A percentile compares a stretch with the other conserved stretches of the same genome.
phyloP scores from a whole-genome alignment of 176 grass and related monocot genomes.

The Hyparrhenia diplandra region DNA sequence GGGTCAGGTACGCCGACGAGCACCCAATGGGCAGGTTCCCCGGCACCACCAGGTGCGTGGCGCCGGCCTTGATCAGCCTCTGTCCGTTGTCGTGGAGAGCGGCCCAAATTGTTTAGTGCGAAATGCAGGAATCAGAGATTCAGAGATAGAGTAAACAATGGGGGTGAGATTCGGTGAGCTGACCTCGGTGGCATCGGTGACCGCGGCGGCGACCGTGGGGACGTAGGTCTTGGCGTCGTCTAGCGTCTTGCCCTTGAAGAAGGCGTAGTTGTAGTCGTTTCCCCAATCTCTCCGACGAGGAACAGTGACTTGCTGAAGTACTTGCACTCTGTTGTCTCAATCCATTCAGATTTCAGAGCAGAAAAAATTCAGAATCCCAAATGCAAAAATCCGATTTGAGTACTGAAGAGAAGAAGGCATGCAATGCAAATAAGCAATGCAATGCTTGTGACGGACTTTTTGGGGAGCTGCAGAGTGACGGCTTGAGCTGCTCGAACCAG shows the following conservation, averaged over 20 bases:
- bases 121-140: not conserved
- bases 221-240: constrained; percentile 68
- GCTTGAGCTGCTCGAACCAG: constrained; percentile 77
- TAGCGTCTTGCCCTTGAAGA: constrained; percentile 68
- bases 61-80: constrained; percentile 68
- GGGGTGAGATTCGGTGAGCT: not conserved
- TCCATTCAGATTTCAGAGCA: not conserved
- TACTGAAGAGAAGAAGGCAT: no score
- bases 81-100: not conserved
- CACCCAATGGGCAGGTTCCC: constrained; percentile 83
- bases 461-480: constrained; percentile 61
- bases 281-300: constrained; percentile 84
- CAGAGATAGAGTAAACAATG: not conserved
- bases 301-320: constrained; percentile 70
- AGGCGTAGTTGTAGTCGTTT: constrained; percentile 87
- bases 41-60: constrained; percentile 77
- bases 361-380: not conserved
- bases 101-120: not conserved
- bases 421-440: not conserved
- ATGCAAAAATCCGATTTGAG: not conserved
- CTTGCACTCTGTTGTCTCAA: constrained; percentile 36
- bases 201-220: constrained; percentile 49
- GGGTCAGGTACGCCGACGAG: constrained; percentile 75
- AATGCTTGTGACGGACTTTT: constrained; percentile 37
- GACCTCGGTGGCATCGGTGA: constrained; percentile 63